Evolutionary conservation across 1,284 basidiomycete genomes (phyloP).

Genomic region (Coriolopsis trogii): DNA sequence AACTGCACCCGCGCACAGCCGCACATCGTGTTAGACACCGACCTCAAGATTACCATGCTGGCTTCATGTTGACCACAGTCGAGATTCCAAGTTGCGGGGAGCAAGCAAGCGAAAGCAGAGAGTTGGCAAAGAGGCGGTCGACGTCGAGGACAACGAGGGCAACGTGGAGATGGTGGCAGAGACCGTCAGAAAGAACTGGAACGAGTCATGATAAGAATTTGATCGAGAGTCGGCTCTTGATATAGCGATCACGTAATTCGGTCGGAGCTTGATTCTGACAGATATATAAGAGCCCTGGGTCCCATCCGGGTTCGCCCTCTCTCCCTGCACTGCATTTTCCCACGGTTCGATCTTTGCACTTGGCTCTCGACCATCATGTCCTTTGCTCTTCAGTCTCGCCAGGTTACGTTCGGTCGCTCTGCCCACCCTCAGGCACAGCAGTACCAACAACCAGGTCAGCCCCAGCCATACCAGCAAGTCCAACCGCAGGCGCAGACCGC

Average conservation of each 20-base stretch:
- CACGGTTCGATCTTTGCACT: constrained; percentile 31
- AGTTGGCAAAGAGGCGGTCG: neutral
- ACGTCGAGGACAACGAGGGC: constrained; percentile 1
- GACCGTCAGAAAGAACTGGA: constrained; percentile 17
- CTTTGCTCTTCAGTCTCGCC: constrained; percentile 74
- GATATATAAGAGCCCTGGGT: constrained; percentile 36
- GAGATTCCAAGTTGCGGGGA: too few relatives aligned
- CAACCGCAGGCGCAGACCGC: constrained; percentile 32
- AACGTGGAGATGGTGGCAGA: constrained; percentile 13
- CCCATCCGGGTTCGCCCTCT: constrained; percentile 14
- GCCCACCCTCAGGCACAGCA: too few relatives aligned
- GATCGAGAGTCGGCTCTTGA: constrained; percentile 16
- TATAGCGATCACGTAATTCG: constrained; percentile 25
- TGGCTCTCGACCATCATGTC: constrained; percentile 48
- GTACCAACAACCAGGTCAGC: too few relatives aligned
- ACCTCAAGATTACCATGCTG: too few relatives aligned
- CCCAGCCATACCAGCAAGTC: constrained; percentile 41
- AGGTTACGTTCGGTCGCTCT: constrained; percentile 73
- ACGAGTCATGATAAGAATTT: constrained; percentile 25
- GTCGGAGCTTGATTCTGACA: constrained; percentile 34
- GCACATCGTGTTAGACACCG: too few relatives aligned
- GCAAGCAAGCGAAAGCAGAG: neutral
- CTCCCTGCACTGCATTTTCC: constrained; percentile 31
- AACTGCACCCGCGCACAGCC: constrained; percentile 2
- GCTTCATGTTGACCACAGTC: too few relatives aligned